Conservation (phyloP, 2,329 filamentous ascomycete species). For the Microcyclospora tardicrescens region DNA sequence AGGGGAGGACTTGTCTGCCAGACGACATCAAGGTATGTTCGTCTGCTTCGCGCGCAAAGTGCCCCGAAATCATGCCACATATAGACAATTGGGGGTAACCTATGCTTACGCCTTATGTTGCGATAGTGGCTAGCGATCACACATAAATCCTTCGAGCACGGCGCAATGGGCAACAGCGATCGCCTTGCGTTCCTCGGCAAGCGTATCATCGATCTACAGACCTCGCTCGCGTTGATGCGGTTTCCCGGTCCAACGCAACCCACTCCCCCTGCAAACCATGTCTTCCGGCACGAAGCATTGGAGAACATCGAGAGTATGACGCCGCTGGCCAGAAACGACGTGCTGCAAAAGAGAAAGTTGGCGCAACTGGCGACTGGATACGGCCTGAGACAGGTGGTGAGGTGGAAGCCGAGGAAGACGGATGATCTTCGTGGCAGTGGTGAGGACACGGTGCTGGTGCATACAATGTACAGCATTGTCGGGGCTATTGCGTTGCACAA, state of each 20-base stretch:
- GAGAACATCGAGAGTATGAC: slow-evolving; percentile 62
- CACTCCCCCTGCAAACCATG: slow-evolving; percentile 7
- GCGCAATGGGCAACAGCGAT: slow-evolving; percentile 86
- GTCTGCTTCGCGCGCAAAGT: not conserved
- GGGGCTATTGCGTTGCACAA: slow-evolving; percentile 83
- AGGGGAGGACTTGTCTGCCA: slow-evolving; percentile 60
- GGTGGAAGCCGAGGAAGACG: slow-evolving; percentile 76
- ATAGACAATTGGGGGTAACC: not conserved
- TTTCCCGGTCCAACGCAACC: slow-evolving; percentile 17
- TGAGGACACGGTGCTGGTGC: slow-evolving; percentile 57
- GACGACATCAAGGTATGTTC: slow-evolving; percentile 62
- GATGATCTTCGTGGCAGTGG: slow-evolving; percentile 62
- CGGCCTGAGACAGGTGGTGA: slow-evolving; percentile 59
- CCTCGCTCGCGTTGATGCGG: slow-evolving; percentile 48
- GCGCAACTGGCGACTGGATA: slow-evolving; percentile 55
- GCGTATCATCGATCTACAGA: slow-evolving; percentile 51
- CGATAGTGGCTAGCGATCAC: slow-evolving; percentile 78
- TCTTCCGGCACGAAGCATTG: slow-evolving; percentile 56
- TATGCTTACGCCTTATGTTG: not conserved
- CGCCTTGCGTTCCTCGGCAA: slow-evolving; percentile 73
- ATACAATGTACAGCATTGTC: slow-evolving; percentile 71
- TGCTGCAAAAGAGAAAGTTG: slow-evolving; percentile 54
- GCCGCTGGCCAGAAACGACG: slow-evolving; percentile 43
- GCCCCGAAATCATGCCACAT: not conserved
- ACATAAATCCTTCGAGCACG: slow-evolving; percentile 97